These are phyloP conservation scores for Stereum hirsutum DNA, from an alignment of 1,284 basidiomycete genomes.

Conservation along the genomic window DNA sequence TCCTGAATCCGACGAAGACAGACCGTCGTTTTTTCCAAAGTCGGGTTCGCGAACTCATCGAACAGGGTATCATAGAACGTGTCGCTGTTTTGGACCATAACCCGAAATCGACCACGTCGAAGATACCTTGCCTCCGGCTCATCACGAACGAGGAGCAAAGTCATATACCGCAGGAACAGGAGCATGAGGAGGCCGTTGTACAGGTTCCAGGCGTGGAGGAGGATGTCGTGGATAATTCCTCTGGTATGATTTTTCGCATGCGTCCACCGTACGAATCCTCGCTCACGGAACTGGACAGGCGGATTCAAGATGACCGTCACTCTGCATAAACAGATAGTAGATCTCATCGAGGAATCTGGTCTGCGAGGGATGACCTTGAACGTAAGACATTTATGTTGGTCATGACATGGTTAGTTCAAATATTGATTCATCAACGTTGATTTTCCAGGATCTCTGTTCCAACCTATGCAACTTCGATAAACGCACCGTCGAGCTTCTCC, in stretches of 20 bases:
- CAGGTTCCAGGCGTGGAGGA: no score
- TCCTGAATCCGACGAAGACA: constrained; percentile 57
- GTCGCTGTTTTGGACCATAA: constrained; percentile 52
- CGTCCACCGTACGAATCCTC: not conserved
- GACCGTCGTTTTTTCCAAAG: constrained; percentile 72
- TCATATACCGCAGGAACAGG: no score
- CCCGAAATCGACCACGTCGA: constrained; percentile 30
- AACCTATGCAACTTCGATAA: constrained; percentile 64
- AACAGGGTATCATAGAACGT: constrained; percentile 64
- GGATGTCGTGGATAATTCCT: not conserved
- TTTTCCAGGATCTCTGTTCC: constrained; percentile 53
- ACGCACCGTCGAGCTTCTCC: constrained; percentile 70
- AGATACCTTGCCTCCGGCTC: constrained; percentile 55
- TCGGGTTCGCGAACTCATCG: constrained; percentile 59
- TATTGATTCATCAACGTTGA: not conserved
- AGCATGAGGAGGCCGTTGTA: no score
- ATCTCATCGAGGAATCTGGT: constrained; percentile 58
- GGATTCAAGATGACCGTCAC: constrained; percentile 51
- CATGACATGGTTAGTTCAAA: constrained; percentile 6
- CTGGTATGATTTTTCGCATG: not conserved
- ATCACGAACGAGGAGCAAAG: constrained; percentile 28
- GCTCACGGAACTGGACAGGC: constrained; percentile 12
- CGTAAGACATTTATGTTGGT: constrained; percentile 35
- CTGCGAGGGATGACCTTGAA: constrained; percentile 60
- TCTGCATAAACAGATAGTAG: constrained; percentile 67